Conservation (phyloP, 192 early-diverging fungal genomes). For the Phlyctochytrium arcticum region DNA sequence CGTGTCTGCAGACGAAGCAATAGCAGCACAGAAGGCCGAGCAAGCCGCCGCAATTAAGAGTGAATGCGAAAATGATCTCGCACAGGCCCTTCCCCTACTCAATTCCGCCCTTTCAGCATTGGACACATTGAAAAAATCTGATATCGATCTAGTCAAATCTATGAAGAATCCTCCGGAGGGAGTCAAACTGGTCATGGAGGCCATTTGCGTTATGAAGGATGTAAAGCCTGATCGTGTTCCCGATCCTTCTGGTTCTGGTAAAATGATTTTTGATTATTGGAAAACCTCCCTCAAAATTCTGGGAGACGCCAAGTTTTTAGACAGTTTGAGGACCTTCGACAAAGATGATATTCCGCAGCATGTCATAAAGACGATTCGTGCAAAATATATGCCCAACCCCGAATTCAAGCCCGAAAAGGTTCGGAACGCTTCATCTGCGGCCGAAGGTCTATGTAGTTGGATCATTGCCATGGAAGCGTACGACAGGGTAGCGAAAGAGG, state of each 20-base stretch:
- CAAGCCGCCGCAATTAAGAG: constrained; percentile 53
- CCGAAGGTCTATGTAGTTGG: constrained; percentile 61
- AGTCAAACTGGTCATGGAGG: constrained; percentile 62
- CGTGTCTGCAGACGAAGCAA: constrained; percentile 56
- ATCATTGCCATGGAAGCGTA: constrained; percentile 62
- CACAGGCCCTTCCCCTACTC: constrained; percentile 54
- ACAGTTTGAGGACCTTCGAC: constrained; percentile 51
- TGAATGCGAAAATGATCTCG: constrained; percentile 57
- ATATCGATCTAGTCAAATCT: constrained; percentile 60
- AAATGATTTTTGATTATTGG: constrained; percentile 66
- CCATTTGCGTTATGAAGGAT: constrained; percentile 64
- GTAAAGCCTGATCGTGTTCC: constrained; percentile 61
- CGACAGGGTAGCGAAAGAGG: constrained; percentile 57
- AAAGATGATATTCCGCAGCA: constrained; percentile 59
- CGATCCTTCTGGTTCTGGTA: constrained; percentile 57
- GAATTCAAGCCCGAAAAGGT: constrained; percentile 66
- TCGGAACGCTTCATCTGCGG: constrained; percentile 58
- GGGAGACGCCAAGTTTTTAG: constrained; percentile 53
- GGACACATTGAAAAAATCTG: constrained; percentile 58
- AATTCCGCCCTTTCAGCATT: constrained; percentile 54
- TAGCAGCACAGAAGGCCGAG: constrained; percentile 50
- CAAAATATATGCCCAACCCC: constrained; percentile 54
- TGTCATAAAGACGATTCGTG: constrained; percentile 57
- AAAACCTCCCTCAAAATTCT: constrained; percentile 57
- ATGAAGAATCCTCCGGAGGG: constrained; percentile 66